Evolutionary conservation across 768 basidiomycete genomes (phyloP).

Genomic region (Trametes cinnabarina): DNA sequence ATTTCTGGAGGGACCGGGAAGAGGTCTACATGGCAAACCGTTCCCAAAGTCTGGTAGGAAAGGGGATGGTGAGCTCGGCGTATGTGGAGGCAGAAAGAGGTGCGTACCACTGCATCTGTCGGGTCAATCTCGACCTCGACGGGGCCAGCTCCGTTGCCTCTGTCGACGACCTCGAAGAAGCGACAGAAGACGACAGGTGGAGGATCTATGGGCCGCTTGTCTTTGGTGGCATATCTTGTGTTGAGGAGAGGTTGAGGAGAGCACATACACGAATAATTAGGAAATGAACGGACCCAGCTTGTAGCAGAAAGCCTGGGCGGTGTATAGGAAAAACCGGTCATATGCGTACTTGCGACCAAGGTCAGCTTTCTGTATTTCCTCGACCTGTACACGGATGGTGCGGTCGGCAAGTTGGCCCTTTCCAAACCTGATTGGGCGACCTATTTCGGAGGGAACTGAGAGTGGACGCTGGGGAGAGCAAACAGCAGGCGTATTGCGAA

Average conservation of each 20-base stretch:
- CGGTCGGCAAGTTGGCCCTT: constrained; percentile 61
- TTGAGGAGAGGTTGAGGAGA: background rate
- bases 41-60: constrained; percentile 36
- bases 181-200: constrained; percentile 58
- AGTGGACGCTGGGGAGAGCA: background rate
- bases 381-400: constrained; percentile 50
- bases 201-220: constrained; percentile 64
- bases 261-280: too few relatives aligned
- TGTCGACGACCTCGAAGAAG: constrained; percentile 45
- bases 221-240: constrained; percentile 53
- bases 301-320: too few relatives aligned
- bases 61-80: background rate
- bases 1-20: constrained; percentile 47
- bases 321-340: too few relatives aligned
- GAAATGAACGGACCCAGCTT: too few relatives aligned
- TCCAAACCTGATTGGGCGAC: constrained; percentile 52
- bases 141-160: too few relatives aligned
- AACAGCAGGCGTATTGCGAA: too few relatives aligned
- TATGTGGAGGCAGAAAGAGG: too few relatives aligned
- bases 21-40: constrained; percentile 76
- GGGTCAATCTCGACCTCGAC: background rate
- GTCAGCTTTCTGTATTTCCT: constrained; percentile 62
- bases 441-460: constrained; percentile 15
- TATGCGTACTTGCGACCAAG: constrained; percentile 62
- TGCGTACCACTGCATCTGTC: background rate